Evolutionary conservation across 176 grass and related monocot genomes (phyloP), one percentile per base, ranked within the genome.

Genomic region (Eragrostis nindensis): DNA sequence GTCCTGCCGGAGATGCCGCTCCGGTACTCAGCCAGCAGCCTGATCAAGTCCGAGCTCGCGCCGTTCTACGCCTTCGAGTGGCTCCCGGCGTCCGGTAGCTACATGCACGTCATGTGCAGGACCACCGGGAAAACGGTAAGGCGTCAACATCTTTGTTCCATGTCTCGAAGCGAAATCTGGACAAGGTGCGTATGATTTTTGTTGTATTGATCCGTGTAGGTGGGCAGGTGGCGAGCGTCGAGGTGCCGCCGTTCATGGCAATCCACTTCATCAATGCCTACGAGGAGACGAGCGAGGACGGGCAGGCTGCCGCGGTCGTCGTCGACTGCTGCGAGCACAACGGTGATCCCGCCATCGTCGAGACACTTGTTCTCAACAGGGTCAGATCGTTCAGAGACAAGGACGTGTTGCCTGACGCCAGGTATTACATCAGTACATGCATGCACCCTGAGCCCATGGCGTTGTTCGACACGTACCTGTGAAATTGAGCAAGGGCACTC

Each of bases 241-340:
- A 98, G 84, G 95, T 98, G 53, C 90, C 95, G n/a, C 95, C 95
- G 8, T 98, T 22, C 74, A 88, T 98, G 73, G 94, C 95, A 15
- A 95, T 98, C 86, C 95, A 98, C 86, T 98, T 87, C 86, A 91
- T 98, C 84, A 98, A 98, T 66, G 95, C 95, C 44, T 98, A 89
- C 61, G 95, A 98, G 77, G 92, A 98, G 71, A 86, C 44, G 44
- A 88, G 94, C 73, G 74, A 79, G 16, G 85, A 98, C 0, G 92
- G 90, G 5, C 80, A 78, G 17, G 84, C 89, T 22, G 93, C 86
- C 16, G 92, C 80, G 11, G 87, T 98, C 52, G 62, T 98, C 62
- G 90, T 86, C 25, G 95, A 98, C 70, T 98, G 95, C 85, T 98
- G 95, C 73, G 95, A 98, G 88, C 95, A 98, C 69, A 87, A 93